A percentile compares a stretch with the other conserved stretches of the same genome.
These are phyloP conservation scores for Daldinia concentrica DNA, from an alignment of 495 filamentous ascomycete genomes.

Conservation along the genomic window DNA sequence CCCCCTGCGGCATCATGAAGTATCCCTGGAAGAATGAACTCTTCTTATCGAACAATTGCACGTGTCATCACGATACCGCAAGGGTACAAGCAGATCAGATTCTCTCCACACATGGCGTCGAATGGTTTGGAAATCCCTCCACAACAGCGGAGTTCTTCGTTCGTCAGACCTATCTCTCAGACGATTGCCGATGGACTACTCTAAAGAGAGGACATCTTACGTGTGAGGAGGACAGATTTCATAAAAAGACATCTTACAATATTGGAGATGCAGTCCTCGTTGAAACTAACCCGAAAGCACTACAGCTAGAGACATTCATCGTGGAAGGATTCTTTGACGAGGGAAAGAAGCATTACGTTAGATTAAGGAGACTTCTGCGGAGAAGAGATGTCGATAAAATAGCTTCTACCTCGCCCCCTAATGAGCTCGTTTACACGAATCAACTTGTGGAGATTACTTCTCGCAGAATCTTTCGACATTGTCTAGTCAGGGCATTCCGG, in stretches of 20 bases:
- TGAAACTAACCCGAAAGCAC: conserved; percentile 24
- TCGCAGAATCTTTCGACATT: conserved; percentile 60
- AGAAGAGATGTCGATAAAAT: conserved; percentile 51
- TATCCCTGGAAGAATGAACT: conserved; percentile 77
- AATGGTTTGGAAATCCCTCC: conserved; percentile 61
- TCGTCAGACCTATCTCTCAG: conserved; percentile 69
- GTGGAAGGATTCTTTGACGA: conserved; percentile 57
- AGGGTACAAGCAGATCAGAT: conserved; percentile 63
- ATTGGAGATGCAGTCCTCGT: conserved; percentile 68
- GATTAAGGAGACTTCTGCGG: conserved; percentile 58
- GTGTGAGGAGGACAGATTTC: conserved; percentile 45
- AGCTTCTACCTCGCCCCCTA: conserved; percentile 55
- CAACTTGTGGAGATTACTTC: conserved; percentile 50
- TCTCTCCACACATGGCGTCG: conserved; percentile 60
- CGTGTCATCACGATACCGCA: conserved; percentile 58
- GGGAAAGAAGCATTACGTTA: conserved; percentile 42
- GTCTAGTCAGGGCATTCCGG: conserved; percentile 66
- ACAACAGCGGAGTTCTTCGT: conserved; percentile 65
- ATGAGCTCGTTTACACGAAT: conserved; percentile 72
- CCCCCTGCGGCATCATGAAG: conserved; percentile 66
- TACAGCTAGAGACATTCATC: conserved; percentile 63
- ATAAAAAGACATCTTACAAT: conserved; percentile 40
- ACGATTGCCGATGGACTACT: conserved; percentile 60
- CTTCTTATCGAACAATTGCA: conserved; percentile 81
- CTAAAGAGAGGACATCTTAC: conserved; percentile 58